These are phyloP conservation scores for Coemansia guatemalensis DNA, from an alignment of 192 early-diverging fungal species.

Conservation along the genomic window DNA sequence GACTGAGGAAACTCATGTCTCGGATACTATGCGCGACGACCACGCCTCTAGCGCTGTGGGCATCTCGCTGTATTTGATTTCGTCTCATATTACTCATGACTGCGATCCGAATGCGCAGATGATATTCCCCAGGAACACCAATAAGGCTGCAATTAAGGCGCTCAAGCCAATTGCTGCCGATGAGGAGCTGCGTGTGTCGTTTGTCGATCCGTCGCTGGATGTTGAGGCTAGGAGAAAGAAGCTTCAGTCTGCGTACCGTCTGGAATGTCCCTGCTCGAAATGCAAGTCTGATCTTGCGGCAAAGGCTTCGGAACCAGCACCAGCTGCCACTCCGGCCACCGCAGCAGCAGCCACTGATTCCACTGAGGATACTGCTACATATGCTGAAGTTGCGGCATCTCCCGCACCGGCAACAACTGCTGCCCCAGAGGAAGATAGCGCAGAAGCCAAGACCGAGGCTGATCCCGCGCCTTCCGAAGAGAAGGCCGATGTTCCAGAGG, in stretches of 20 bases:
- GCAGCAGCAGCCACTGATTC: not conserved
- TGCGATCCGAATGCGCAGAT: constrained; percentile 69
- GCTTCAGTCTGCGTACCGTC: constrained; percentile 61
- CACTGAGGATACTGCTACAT: constrained; percentile 1
- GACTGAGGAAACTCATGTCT: constrained; percentile 29
- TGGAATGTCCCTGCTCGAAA: constrained; percentile 58
- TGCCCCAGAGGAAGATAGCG: not conserved
- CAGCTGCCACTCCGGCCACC: too few relatives aligned
- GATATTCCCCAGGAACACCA: constrained; percentile 54
- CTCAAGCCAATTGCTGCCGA: constrained; percentile 61
- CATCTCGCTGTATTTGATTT: constrained; percentile 71
- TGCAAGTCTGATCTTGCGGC: constrained; percentile 46
- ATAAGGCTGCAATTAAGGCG: constrained; percentile 61
- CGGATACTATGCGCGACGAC: constrained; percentile 50
- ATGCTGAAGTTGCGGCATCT: constrained; percentile 11
- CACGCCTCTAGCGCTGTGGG: constrained; percentile 57
- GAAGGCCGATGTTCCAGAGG: not conserved
- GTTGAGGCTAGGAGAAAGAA: constrained; percentile 57
- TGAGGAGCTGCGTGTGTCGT: constrained; percentile 69
- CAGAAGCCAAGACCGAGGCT: not conserved
- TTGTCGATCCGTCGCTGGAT: constrained; percentile 51
- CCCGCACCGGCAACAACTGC: not conserved
- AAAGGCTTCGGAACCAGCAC: too few relatives aligned
- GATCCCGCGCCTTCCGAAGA: not conserved
- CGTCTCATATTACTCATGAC: constrained; percentile 70